Conservation (phyloP, 2,329 filamentous ascomycete genomes). For the Cercospora sojina region DNA sequence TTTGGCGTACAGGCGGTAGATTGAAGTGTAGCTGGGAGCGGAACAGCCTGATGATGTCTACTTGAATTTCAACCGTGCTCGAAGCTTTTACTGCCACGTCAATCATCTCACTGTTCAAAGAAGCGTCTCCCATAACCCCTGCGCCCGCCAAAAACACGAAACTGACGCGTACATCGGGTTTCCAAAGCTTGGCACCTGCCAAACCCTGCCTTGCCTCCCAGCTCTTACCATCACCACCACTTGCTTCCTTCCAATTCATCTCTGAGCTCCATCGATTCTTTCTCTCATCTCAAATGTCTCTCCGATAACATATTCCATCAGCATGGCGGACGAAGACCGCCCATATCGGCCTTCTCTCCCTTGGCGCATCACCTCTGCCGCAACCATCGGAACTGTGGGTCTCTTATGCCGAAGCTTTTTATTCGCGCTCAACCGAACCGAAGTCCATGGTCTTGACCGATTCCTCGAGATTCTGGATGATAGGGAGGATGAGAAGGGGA, state of each 20-base stretch:
- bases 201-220: neutral
- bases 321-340: conserved; percentile 46
- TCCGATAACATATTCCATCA: neutral
- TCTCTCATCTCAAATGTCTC: conserved; percentile 1
- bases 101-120: neutral
- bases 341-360: conserved; percentile 59
- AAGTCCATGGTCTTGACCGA: conserved; percentile 71
- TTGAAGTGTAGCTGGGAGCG: neutral
- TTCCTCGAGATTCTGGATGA: conserved; percentile 76
- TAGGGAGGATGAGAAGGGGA: conserved; percentile 63
- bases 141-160: neutral
- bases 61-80: neutral
- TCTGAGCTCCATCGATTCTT: neutral
- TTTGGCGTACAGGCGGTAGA: conserved; percentile 22
- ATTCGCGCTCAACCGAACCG: conserved; percentile 69
- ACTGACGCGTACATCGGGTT: neutral
- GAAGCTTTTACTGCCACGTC: neutral
- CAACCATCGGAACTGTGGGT: conserved; percentile 72
- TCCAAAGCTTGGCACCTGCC: neutral
- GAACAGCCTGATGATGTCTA: neutral
- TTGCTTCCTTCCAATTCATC: neutral
- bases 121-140: neutral
- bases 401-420: conserved; percentile 72
- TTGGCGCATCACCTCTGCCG: conserved; percentile 72
- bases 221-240: neutral